Evolutionary conservation across 2,329 filamentous ascomycete genomes (phyloP).

Genomic region (Elsinoe perseae): DNA sequence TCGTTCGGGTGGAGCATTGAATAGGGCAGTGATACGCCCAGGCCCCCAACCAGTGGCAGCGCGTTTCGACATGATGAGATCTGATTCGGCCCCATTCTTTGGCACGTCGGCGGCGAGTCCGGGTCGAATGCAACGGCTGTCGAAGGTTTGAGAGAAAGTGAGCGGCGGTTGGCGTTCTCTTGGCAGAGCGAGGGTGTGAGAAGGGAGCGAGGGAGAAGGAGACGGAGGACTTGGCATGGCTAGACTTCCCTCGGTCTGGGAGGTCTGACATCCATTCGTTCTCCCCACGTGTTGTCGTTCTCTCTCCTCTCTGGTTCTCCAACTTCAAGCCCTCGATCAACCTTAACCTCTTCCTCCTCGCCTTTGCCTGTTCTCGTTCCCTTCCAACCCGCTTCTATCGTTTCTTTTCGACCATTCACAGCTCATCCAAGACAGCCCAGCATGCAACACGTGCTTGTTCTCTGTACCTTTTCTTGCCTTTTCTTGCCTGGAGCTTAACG

Average conservation of each 20-base stretch:
- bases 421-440: neutral
- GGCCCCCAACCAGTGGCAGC: neutral
- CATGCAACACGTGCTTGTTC: slow-evolving; percentile 11
- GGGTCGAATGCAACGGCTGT: neutral
- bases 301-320: neutral
- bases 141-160: neutral
- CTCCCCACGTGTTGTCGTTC: neutral
- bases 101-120: slow-evolving; percentile 2
- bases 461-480: neutral
- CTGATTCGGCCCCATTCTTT: slow-evolving; percentile 3
- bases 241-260: neutral
- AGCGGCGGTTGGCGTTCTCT: slow-evolving; percentile 3
- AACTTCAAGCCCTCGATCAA: neutral
- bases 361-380: slow-evolving; percentile 1
- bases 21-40: slow-evolving; percentile 13
- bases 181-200: slow-evolving; percentile 3
- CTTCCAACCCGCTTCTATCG: neutral
- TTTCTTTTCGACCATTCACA: slow-evolving; percentile 8
- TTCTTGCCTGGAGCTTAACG: neutral
- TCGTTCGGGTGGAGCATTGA: neutral
- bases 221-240: neutral
- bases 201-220: neutral
- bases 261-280: neutral
- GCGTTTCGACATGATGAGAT: neutral
- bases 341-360: slow-evolving; percentile 5